Conservation (phyloP, 2,329 filamentous ascomycete genomes). For the Colletotrichum sp. region DNA sequence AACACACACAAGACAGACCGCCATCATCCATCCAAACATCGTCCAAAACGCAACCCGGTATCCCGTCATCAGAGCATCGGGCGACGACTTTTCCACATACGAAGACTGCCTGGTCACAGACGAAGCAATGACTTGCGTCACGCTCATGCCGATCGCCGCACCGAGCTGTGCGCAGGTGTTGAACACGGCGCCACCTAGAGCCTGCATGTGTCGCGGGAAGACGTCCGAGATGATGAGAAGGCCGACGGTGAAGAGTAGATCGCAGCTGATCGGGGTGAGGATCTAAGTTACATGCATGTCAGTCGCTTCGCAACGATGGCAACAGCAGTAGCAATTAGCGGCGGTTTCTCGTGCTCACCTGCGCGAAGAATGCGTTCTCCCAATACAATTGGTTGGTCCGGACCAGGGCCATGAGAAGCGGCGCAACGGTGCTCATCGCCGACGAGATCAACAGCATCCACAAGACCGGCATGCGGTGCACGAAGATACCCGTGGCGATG, state of each 20-base stretch:
- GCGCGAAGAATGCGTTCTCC: conserved; percentile 40
- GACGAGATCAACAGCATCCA: conserved; percentile 35
- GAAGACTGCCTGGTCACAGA: not conserved
- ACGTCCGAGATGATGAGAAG: conserved; percentile 58
- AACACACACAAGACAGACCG: not conserved
- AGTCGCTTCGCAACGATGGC: conserved; percentile 31
- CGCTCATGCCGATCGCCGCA: conserved; percentile 53
- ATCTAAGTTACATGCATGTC: conserved; percentile 12
- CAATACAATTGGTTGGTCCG: conserved; percentile 48
- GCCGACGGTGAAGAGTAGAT: conserved; percentile 60
- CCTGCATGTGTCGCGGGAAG: conserved; percentile 59
- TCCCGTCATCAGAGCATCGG: conserved; percentile 47
- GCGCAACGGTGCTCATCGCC: conserved; percentile 40
- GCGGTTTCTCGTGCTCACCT: conserved; percentile 19
- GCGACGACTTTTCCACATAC: not conserved
- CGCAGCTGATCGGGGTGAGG: conserved; percentile 47
- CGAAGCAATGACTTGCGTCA: conserved; percentile 49
- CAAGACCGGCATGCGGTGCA: conserved; percentile 35
- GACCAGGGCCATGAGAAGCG: conserved; percentile 53
- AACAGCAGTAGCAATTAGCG: conserved; percentile 3
- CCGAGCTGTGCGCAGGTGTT: conserved; percentile 64
- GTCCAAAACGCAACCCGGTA: conserved; percentile 57
- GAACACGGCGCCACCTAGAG: conserved; percentile 64
- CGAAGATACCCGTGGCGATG: conserved; percentile 37
- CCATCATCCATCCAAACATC: conserved; percentile 51